Conservation (phyloP, 306 rosid species). For the Ochetophila trinervis region DNA sequence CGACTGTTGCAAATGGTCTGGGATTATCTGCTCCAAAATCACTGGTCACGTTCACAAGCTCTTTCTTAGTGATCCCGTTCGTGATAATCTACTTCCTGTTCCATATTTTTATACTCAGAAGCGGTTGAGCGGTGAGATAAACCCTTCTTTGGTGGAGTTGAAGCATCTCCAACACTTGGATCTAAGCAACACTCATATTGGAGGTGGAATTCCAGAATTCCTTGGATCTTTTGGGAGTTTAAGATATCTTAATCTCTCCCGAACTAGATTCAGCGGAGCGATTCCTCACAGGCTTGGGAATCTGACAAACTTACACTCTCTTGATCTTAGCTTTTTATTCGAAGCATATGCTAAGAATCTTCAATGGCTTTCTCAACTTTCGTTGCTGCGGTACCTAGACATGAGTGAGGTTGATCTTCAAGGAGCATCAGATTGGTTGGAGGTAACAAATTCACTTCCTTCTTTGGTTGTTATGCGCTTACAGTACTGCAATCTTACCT, state of each 20-base stretch:
- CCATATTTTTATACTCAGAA: neutral
- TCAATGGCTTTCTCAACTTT: conserved; percentile 11
- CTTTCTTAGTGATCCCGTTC: neutral
- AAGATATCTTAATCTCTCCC: neutral
- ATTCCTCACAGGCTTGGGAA: neutral
- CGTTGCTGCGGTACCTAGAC: conserved; percentile 24
- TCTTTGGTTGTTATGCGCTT: neutral
- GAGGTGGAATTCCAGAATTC: neutral
- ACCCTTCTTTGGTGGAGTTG: neutral
- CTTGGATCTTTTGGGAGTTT: neutral
- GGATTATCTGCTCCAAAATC: neutral
- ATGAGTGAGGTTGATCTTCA: conserved; percentile 21
- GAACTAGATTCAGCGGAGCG: neutral
- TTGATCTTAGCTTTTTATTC: neutral
- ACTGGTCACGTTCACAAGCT: neutral
- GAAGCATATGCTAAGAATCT: neutral
- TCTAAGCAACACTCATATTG: neutral
- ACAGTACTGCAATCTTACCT: neutral
- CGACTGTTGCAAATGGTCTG: neutral
- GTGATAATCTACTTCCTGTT: too few species aligned
- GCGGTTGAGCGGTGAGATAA: neutral
- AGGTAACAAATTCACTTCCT: conserved; percentile 17
- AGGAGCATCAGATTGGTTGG: conserved; percentile 23
- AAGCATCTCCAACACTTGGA: neutral
- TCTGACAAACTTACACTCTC: neutral